Conservation (phyloP, 1,139 yeast species). For the Zygotorulaspora mrakii region DNA sequence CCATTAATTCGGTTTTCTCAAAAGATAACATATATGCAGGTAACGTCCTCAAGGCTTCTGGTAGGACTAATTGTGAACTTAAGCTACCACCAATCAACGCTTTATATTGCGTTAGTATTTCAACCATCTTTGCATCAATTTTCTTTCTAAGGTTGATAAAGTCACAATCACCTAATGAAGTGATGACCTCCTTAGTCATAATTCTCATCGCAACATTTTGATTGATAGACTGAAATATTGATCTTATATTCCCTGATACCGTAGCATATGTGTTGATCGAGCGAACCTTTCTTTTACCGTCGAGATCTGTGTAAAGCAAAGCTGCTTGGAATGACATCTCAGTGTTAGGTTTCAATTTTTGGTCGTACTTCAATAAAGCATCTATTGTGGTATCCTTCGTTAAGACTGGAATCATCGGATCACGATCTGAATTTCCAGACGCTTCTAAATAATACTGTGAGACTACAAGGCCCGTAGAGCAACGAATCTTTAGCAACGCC, state of each 20-base stretch:
- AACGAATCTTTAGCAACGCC: conserved; percentile 78
- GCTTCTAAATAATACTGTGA: conserved; percentile 66
- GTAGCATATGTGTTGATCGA: conserved; percentile 80
- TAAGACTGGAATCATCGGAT: conserved; percentile 69
- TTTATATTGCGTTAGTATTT: conserved; percentile 74
- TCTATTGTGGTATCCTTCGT: conserved; percentile 65
- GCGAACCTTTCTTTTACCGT: conserved; percentile 78
- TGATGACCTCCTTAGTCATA: conserved; percentile 66
- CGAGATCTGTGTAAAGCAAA: conserved; percentile 69
- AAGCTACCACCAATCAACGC: conserved; percentile 47
- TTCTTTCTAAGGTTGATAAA: conserved; percentile 60
- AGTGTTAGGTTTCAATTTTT: conserved; percentile 61
- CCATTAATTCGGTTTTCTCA: conserved; percentile 63
- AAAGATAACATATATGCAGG: conserved; percentile 67
- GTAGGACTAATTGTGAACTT: conserved; percentile 69
- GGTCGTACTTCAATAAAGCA: conserved; percentile 72
- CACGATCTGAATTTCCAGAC: conserved; percentile 39
- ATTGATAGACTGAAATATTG: conserved; percentile 78
- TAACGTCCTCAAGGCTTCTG: conserved; percentile 72
- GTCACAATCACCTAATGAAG: conserved; percentile 58
- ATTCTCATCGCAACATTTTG: conserved; percentile 73
- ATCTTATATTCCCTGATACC: conserved; percentile 68
- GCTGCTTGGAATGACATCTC: conserved; percentile 95
- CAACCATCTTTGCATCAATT: conserved; percentile 61
- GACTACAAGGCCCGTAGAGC: conserved; percentile 85